phyloP scores from a whole-genome alignment of 2,329 filamentous ascomycete genomes.

The Colletotrichum trifolii region DNA sequence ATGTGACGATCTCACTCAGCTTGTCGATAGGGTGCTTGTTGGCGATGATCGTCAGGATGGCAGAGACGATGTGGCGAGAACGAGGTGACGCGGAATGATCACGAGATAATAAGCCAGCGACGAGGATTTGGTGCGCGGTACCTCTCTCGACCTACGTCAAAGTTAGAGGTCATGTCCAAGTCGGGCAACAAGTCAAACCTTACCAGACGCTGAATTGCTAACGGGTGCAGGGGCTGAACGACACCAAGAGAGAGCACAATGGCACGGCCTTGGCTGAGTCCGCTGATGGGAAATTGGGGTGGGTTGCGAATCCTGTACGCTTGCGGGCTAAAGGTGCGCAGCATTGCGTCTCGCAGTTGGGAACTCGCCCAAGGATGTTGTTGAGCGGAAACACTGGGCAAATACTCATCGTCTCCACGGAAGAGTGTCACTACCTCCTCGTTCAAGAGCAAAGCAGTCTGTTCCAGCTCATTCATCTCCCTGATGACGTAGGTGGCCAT shows the following conservation, averaged over 20 bases:
- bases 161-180: conserved; percentile 10
- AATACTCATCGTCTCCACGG: conserved; percentile 39
- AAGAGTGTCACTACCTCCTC: conserved; percentile 51
- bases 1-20: conserved; percentile 32
- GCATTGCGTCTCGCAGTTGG: conserved; percentile 31
- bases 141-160: conserved; percentile 49
- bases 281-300: conserved; percentile 34
- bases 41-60: conserved; percentile 54
- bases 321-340: conserved; percentile 24
- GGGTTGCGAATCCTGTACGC: conserved; percentile 31
- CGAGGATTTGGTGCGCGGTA: conserved; percentile 45
- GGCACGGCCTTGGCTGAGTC: conserved; percentile 32
- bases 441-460: conserved; percentile 46
- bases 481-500: conserved; percentile 51
- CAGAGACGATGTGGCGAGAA: conserved; percentile 42
- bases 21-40: conserved; percentile 58
- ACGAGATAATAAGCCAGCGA: conserved; percentile 38
- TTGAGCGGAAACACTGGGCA: conserved; percentile 6
- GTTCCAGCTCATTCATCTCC: conserved; percentile 51
- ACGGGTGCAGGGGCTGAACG: conserved; percentile 49
- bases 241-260: conserved; percentile 52
- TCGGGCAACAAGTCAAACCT: conserved; percentile 25
- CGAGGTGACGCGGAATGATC: conserved; percentile 39
- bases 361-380: conserved; percentile 25
- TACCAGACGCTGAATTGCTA: conserved; percentile 49